phyloP scores from a whole-genome alignment of 2,329 filamentous ascomycete species.

The Penicillium sp. region DNA sequence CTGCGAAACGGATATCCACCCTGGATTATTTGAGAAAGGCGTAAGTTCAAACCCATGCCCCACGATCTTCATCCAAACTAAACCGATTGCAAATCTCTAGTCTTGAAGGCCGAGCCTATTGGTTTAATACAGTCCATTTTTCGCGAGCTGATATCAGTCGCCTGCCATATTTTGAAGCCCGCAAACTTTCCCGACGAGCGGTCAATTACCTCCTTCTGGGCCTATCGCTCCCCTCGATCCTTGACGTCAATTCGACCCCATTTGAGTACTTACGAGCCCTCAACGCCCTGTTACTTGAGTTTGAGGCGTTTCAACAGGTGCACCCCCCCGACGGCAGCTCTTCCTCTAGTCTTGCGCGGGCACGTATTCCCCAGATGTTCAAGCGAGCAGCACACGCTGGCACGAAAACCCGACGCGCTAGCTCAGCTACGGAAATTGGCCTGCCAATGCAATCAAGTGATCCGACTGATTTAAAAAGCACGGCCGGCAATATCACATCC shows the following conservation, averaged over 20 bases:
- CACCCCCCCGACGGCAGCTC: conserved; percentile 74
- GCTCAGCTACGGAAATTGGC: conserved; percentile 61
- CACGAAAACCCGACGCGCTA: conserved; percentile 59
- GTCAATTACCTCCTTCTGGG: conserved; percentile 93
- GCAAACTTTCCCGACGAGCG: conserved; percentile 82
- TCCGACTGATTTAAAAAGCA: conserved; percentile 48
- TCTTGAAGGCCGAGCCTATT: conserved; percentile 91
- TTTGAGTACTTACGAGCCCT: conserved; percentile 84
- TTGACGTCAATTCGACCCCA: conserved; percentile 78
- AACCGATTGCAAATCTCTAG: conserved; percentile 47
- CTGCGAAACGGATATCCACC: conserved; percentile 90
- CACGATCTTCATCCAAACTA: conserved; percentile 4
- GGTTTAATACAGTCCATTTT: conserved; percentile 97
- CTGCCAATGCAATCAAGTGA: conserved; percentile 53
- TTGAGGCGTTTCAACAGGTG: conserved; percentile 87
- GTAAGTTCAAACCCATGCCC: conserved; percentile 55
- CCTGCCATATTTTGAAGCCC: conserved; percentile 81
- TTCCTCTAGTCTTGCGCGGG: conserved; percentile 69
- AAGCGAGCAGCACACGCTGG: conserved; percentile 60
- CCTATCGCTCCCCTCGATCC: conserved; percentile 81
- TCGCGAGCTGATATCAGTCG: conserved; percentile 75
- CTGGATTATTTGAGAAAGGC: conserved; percentile 89
- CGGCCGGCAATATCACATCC: conserved; percentile 41
- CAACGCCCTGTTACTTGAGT: conserved; percentile 82
- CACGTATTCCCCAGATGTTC: conserved; percentile 81